Conservation (phyloP, 129 eudicot species). For the Rutidosis leptorrhynchoides region DNA sequence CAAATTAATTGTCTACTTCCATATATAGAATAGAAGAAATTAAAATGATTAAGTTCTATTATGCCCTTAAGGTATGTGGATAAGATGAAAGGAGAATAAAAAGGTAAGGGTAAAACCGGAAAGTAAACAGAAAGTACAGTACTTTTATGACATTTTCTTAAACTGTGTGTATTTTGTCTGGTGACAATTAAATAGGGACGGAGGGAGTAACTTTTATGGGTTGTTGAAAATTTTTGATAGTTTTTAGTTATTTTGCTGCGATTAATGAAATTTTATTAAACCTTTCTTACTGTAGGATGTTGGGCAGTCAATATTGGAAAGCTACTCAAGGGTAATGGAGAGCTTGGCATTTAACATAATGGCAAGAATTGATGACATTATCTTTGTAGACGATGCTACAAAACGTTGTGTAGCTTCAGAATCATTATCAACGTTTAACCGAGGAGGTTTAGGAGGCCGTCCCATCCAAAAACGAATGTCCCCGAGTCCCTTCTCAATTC, state of each 20-base stretch:
- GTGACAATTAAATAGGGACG: no score
- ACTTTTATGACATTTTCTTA: no score
- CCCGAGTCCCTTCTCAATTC: constrained; percentile 86
- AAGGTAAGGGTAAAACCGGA: no score
- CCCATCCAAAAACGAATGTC: constrained; percentile 78
- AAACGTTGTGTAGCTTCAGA: constrained; percentile 54
- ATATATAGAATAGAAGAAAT: no score
- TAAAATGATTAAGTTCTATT: no score
- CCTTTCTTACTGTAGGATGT: constrained; percentile 39
- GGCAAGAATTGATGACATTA: constrained; percentile 54
- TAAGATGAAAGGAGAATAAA: no score
- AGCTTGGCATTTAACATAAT: constrained; percentile 53
- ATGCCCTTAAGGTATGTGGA: no score
- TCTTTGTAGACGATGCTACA: constrained; percentile 59
- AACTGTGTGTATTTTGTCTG: no score
- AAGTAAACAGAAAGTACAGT: no score
- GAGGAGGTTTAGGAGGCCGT: constrained; percentile 72
- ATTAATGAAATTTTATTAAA: neutral
- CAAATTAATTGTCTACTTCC: no score
- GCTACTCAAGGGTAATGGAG: constrained; percentile 63
- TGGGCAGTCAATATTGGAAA: constrained; percentile 56
- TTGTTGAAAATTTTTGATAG: neutral
- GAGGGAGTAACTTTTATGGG: neutral
- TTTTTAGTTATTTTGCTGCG: neutral
- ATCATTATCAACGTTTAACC: constrained; percentile 49